These are phyloP conservation scores for Zizania palustris DNA, from an alignment of 202 grass and related monocot genomes.

Conservation along the genomic window DNA sequence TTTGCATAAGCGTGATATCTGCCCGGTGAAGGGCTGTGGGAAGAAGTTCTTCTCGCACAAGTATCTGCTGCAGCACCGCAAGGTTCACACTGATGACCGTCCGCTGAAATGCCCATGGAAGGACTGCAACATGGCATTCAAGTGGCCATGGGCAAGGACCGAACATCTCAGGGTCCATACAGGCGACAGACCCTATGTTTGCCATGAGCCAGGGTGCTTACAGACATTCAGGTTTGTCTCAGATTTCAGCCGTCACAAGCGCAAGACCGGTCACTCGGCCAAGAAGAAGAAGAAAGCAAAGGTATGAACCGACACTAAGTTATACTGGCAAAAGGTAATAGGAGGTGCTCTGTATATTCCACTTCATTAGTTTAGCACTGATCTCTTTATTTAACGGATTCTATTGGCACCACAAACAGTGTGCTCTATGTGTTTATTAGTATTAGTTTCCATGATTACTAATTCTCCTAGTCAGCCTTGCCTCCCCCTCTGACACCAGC, in stretches of 20 bases:
- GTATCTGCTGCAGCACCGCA: slow-evolving; percentile 85
- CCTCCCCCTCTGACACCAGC: neutral
- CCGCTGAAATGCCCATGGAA: slow-evolving; percentile 88
- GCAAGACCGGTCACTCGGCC: slow-evolving; percentile 75
- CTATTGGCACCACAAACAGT: slow-evolving; percentile 11
- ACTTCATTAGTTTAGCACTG: slow-evolving; percentile 23
- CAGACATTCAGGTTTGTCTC: slow-evolving; percentile 97
- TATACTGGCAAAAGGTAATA: slow-evolving; percentile 24
- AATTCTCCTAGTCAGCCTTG: slow-evolving; percentile 10
- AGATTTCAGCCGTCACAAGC: slow-evolving; percentile 92
- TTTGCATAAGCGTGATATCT: slow-evolving; percentile 74
- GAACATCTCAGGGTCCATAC: slow-evolving; percentile 97
- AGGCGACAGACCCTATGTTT: slow-evolving; percentile 87
- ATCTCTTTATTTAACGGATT: slow-evolving; percentile 2
- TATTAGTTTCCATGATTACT: slow-evolving; percentile 16
- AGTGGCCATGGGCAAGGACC: slow-evolving; percentile 93
- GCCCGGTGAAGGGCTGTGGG: slow-evolving; percentile 65
- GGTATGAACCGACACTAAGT: slow-evolving; percentile 29
- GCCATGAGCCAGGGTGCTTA: slow-evolving; percentile 67
- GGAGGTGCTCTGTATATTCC: slow-evolving; percentile 45
- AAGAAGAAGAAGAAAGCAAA: slow-evolving; percentile 52
- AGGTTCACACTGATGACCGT: slow-evolving; percentile 79
- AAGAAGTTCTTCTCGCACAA: slow-evolving; percentile 95
- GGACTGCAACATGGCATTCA: slow-evolving; percentile 84
- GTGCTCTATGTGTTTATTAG: slow-evolving; percentile 15